Percentiles rank a stretch among this genome's conserved stretches.
Evolutionary conservation across 805 yeast genomes (phyloP).

Genomic region (Lipomyces chichibuensis): DNA sequence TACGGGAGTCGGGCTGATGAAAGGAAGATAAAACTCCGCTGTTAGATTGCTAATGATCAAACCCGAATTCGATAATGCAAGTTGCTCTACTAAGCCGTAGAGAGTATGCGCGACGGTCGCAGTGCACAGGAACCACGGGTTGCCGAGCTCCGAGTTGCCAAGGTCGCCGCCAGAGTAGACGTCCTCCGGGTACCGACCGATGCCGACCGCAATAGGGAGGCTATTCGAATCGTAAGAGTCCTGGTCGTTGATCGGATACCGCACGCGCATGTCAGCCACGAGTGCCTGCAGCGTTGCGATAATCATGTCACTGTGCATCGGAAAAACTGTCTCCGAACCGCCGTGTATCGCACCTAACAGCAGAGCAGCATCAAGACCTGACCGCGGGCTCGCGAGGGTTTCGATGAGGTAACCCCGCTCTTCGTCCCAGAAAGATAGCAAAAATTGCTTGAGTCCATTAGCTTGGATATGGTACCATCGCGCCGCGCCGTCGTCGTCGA

Average conservation of each 20-base stretch:
- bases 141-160: slow-evolving; percentile 76
- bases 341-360: slow-evolving; percentile 54
- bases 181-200: slow-evolving; percentile 95
- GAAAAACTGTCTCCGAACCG: slow-evolving; percentile 36
- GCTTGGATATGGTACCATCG: slow-evolving; percentile 32
- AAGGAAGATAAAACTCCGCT: slow-evolving; percentile 33
- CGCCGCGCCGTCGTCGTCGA: slow-evolving; percentile 39
- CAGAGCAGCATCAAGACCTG: slow-evolving; percentile 80
- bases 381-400: slow-evolving; percentile 62
- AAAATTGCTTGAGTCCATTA: slow-evolving; percentile 21
- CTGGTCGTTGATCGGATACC: slow-evolving; percentile 71
- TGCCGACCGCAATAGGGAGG: slow-evolving; percentile 56
- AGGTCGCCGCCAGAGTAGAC: slow-evolving; percentile 57
- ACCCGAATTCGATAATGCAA: slow-evolving; percentile 29
- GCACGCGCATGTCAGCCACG: slow-evolving; percentile 65
- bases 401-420: slow-evolving; percentile 64
- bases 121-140: slow-evolving; percentile 83
- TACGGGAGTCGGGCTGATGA: slow-evolving; percentile 21
- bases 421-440: slow-evolving; percentile 35
- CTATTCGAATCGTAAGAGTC: slow-evolving; percentile 30
- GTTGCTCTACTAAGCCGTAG: slow-evolving; percentile 41
- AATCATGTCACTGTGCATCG: slow-evolving; percentile 41
- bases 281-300: slow-evolving; percentile 57
- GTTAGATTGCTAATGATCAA: slow-evolving; percentile 25
- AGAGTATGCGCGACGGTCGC: slow-evolving; percentile 44